phyloP scores from a whole-genome alignment of 1,284 basidiomycete genomes.

The Schizopora paradoxa region DNA sequence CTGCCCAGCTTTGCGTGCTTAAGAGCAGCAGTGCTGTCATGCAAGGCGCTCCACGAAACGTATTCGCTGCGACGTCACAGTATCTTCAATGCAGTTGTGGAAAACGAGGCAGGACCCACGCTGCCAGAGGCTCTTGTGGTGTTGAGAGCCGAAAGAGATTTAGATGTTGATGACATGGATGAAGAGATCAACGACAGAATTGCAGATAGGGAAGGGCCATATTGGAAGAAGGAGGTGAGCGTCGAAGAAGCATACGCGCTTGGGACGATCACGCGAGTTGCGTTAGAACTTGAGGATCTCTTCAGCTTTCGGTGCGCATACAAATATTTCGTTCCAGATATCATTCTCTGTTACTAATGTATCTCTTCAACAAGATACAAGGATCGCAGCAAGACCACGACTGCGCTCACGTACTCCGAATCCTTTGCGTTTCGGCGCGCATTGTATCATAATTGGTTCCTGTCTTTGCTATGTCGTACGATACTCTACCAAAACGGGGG shows the following conservation, averaged over 20 bases:
- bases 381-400: constrained; percentile 7
- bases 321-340: neutral
- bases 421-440: constrained; percentile 9
- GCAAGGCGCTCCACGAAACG: constrained; percentile 3
- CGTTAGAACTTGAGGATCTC: constrained; percentile 5
- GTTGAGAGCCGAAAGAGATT: neutral
- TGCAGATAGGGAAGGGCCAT: constrained; percentile 1
- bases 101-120: constrained; percentile 12
- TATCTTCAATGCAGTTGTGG: constrained; percentile 6
- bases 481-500: neutral
- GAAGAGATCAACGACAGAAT: constrained; percentile 2
- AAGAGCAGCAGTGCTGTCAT: constrained; percentile 8
- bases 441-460: constrained; percentile 9
- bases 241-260: constrained; percentile 5
- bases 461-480: neutral
- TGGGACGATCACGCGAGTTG: constrained; percentile 1
- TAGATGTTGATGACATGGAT: neutral
- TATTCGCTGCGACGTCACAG: constrained; percentile 3
- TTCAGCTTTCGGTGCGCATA: constrained; percentile 9
- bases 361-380: constrained; percentile 2
- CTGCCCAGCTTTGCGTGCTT: constrained; percentile 12
- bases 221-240: constrained; percentile 9
- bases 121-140: constrained; percentile 11
- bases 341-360: neutral
- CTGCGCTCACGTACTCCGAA: constrained; percentile 8